Conservation (phyloP, 2,329 filamentous ascomycete species). For the Epichloe sp. region DNA sequence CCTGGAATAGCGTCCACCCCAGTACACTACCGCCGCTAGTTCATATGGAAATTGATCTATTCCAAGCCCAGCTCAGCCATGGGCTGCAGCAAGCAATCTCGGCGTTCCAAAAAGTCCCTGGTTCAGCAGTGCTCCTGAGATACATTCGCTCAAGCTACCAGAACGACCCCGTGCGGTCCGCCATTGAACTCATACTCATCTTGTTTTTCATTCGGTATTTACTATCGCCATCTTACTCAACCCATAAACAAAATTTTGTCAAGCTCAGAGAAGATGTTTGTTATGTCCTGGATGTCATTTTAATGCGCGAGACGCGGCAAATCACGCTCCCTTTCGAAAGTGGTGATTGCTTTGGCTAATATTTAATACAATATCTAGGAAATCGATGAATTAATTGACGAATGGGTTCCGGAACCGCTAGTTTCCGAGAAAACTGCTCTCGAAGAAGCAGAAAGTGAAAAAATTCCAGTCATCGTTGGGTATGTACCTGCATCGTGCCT, state of each 20-base stretch:
- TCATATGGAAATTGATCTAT: constrained; percentile 51
- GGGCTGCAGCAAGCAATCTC: constrained; percentile 40
- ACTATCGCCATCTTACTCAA: constrained; percentile 82
- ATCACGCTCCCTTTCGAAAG: background rate
- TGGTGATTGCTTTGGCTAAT: constrained; percentile 1
- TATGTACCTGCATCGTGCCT: constrained; percentile 25
- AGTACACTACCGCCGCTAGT: background rate
- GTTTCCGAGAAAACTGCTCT: constrained; percentile 60
- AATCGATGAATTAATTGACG: constrained; percentile 91
- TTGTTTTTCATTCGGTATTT: constrained; percentile 93
- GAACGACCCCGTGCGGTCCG: constrained; percentile 86
- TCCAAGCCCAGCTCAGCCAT: constrained; percentile 37
- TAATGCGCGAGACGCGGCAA: background rate
- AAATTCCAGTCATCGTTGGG: constrained; percentile 78
- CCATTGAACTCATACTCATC: constrained; percentile 84
- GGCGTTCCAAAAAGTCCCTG: constrained; percentile 80
- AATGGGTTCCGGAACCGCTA: constrained; percentile 90
- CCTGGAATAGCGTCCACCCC: background rate
- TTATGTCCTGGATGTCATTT: background rate
- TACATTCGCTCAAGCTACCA: constrained; percentile 98
- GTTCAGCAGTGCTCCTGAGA: constrained; percentile 83
- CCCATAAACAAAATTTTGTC: constrained; percentile 78
- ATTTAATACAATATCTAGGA: constrained; percentile 36
- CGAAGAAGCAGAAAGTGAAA: constrained; percentile 75
- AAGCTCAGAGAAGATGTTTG: constrained; percentile 66